Percentiles rank a stretch among this genome's conserved stretches.
Conservation (phyloP, 805 yeast species). For the Geotrichum ghanense region DNA sequence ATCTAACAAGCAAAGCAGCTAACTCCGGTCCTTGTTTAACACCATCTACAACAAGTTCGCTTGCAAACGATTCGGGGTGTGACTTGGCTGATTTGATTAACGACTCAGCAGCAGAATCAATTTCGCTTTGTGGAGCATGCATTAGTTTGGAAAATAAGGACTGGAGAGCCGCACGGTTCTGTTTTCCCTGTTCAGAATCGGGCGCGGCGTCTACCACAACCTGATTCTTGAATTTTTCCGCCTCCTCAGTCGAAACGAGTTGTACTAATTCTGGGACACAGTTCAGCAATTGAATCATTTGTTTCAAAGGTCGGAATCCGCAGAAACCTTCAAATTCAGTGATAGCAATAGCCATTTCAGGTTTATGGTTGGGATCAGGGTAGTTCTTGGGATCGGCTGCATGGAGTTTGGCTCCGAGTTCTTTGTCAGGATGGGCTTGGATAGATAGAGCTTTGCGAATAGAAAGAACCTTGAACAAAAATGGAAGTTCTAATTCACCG, state of each 20-base stretch:
- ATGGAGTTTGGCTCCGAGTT: constrained; percentile 65
- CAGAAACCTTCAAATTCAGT: constrained; percentile 96
- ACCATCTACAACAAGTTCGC: constrained; percentile 22
- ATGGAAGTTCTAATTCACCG: constrained; percentile 63
- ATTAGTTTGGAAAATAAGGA: constrained; percentile 70
- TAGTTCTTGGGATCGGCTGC: constrained; percentile 81
- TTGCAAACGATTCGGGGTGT: constrained; percentile 45
- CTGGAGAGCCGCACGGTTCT: constrained; percentile 63
- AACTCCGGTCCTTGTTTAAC: constrained; percentile 31
- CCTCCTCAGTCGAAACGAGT: constrained; percentile 54
- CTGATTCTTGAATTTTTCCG: constrained; percentile 40
- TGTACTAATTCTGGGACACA: constrained; percentile 67
- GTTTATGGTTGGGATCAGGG: constrained; percentile 97
- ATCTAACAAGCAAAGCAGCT: constrained; percentile 62
- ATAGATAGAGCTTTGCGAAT: constrained; percentile 87
- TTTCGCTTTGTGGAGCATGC: constrained; percentile 58
- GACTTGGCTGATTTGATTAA: constrained; percentile 55
- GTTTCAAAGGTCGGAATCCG: constrained; percentile 85
- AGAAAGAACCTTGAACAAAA: constrained; percentile 85
- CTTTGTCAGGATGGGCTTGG: constrained; percentile 97
- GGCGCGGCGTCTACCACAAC: constrained; percentile 35
- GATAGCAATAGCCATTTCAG: constrained; percentile 98
- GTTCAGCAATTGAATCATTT: constrained; percentile 56
- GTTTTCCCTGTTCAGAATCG: constrained; percentile 32
- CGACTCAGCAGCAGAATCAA: constrained; percentile 45